Evolutionary conservation across 2,329 filamentous ascomycete species (phyloP).

Genomic region (Trichophyton rubrum): DNA sequence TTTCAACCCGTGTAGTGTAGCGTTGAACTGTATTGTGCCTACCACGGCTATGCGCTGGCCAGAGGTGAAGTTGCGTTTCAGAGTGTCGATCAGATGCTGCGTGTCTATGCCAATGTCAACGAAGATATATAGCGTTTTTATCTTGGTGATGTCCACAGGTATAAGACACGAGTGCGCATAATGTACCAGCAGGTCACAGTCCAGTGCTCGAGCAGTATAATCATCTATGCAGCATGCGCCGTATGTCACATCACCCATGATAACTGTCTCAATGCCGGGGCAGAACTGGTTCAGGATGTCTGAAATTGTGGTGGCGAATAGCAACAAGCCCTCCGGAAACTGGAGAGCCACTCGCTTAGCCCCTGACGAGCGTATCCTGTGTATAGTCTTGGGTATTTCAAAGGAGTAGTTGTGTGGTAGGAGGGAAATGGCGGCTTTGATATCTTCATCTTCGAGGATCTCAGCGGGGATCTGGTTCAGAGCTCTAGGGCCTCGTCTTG

Average conservation of each 20-base stretch:
- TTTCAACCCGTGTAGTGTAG: constrained; percentile 78
- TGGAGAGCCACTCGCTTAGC: constrained; percentile 84
- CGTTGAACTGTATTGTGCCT: constrained; percentile 97
- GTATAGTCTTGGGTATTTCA: constrained; percentile 95
- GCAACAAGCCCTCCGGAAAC: constrained; percentile 85
- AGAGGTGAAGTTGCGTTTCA: constrained; percentile 74
- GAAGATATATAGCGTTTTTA: constrained; percentile 95
- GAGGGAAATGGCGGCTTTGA: constrained; percentile 76
- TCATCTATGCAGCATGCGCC: constrained; percentile 98
- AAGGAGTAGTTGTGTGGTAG: constrained; percentile 96
- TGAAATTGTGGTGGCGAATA: constrained; percentile 95
- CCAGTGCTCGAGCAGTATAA: constrained; percentile 86
- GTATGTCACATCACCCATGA: constrained; percentile 99
- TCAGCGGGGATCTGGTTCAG: constrained; percentile 82
- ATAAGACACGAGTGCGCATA: constrained; percentile 96
- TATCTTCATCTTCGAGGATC: constrained; percentile 70
- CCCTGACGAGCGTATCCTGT: constrained; percentile 69
- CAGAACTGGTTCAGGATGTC: constrained; percentile 95
- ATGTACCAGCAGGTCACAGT: constrained; percentile 87
- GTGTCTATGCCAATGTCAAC: constrained; percentile 96
- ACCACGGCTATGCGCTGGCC: constrained; percentile 86
- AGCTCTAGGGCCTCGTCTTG: constrained; percentile 62
- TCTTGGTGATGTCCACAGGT: constrained; percentile 89
- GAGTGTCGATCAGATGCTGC: constrained; percentile 67
- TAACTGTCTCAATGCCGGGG: constrained; percentile 77